Base-by-base conservation (phyloP, 176 grass and related monocot genomes). In the Phoenix roebelenii region DNA sequence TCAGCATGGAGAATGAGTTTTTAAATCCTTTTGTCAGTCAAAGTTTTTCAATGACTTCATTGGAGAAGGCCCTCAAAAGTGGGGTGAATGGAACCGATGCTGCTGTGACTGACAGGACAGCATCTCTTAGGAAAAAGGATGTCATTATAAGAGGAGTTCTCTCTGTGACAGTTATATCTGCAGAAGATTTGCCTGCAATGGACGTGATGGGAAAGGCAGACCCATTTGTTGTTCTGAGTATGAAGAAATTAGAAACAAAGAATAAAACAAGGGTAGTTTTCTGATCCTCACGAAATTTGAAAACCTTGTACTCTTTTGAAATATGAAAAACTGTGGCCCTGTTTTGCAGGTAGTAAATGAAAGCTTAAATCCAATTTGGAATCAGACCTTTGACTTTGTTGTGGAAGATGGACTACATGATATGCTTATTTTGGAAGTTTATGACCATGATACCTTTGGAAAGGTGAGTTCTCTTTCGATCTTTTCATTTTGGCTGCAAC, bases 351-450 rank as follows among this genome's bases (percentile, higher is more conserved):
- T 97, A 63, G 87, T 91, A 52, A 88, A 89, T 54, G 81, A 91
- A 55, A 91, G 79, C 0, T 64, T 97, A 67, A 87, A 91, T 76
- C 93, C 93, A 58, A 91, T 80, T 65, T 97, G 93, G 93, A 88
- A 97, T 50, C 93, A 97, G 54, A 88, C 84, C 61, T 97, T 97
- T 76, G 87, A 97, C 72, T 76, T 97, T 66, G 76, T 97, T 4
- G 84, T 97, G 20, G 93, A 97, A 91, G 93, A 97, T 78, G 93
- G 84, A 0, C 79, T 97, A 49, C 93, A 97, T 80, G 93, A 97
- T 88, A 84, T 97, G 76, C 92, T 97, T 59, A 88, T 97, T 59
- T 89, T 97, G 49, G 92, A 97, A 84, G 76, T 97, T 58, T 97
- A 80, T 76, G 92, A 97, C 65, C 92, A 97, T 44, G 92, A 97